Base-by-base conservation (phyloP, 2,329 filamentous ascomycete genomes). In the Phaeosphaeriaceae sp. region DNA sequence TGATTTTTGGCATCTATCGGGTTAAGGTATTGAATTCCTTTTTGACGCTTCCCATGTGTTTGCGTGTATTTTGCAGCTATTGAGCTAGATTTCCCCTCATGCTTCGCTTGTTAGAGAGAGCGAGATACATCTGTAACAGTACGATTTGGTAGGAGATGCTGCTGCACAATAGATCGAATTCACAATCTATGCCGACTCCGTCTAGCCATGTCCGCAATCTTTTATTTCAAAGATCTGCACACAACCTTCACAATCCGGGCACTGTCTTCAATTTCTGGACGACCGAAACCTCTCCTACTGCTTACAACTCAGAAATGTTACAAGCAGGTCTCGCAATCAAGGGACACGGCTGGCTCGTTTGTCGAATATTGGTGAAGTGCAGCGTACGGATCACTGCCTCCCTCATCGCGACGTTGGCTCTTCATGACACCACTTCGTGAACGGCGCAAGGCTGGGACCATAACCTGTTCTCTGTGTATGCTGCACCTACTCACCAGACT, bases 81-180 rank as follows among this genome's bases (percentile, higher is more conserved):
- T 54, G 50, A 58, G 56, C 60, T 70, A 70, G 66, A 67, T 70
- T 58, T 72, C 67, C 65, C 61, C 17, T 40, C 25, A 40, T 44
- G 27, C 31, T 65, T 66, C 58, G 48, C 54, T 57, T 55, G 55
- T 59, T 58, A 56, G 56, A 60, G 57, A 60, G 50, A 60, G 63
- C 59, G 60, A 64, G 57, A 56, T 56, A 60, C 40, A 45, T 45
- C 22, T 72, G 68, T 72, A 71, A 72, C 67, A 71, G 69, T 72
- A 72, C 64, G 63, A 66, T 65, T 57, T 57, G 59, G 58, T 58
- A 63, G 66, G 63, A 68, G 57, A 59, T 59, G 21, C 27, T 66
- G 66, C 69, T 72, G 68, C 69, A 70, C 60, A 70, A 70, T 72
- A 72, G 69, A 72, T 65, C 59, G 59, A 67, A 59, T 60, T 62